Conservation (phyloP, 1,284 basidiomycete genomes). For the Gomphus bonarii region DNA sequence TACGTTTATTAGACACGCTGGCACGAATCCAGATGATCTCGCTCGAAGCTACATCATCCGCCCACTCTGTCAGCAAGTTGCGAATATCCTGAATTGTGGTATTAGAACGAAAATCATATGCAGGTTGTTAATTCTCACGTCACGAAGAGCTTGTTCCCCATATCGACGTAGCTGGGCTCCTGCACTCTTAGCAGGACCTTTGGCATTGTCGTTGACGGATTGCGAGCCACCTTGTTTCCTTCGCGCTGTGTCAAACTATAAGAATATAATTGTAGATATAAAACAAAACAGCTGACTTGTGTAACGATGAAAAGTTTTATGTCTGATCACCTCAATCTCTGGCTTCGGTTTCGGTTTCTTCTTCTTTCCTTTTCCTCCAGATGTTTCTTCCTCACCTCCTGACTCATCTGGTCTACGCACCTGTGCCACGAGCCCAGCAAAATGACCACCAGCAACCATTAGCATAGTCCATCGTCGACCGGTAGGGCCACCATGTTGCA, state of each 20-base stretch:
- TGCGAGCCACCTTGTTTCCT: conserved; percentile 97
- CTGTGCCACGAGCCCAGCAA: conserved; percentile 83
- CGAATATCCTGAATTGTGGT: conserved; percentile 63
- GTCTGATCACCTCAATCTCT: conserved; percentile 72
- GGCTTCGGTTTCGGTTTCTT: conserved; percentile 51
- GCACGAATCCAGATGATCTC: conserved; percentile 88
- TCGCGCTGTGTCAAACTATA: conserved; percentile 50
- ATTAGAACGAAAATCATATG: conserved; percentile 3
- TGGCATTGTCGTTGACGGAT: conserved; percentile 85
- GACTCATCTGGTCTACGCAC: conserved; percentile 45
- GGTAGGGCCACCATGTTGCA: conserved; percentile 52
- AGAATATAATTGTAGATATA: background rate
- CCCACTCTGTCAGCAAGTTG: conserved; percentile 71
- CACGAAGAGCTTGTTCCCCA: conserved; percentile 86
- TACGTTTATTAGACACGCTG: conserved; percentile 73
- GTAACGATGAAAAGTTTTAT: conserved; percentile 98
- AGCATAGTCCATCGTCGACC: conserved; percentile 87
- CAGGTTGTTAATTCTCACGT: conserved; percentile 41
- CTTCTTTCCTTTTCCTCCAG: conserved; percentile 29
- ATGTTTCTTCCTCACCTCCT: conserved; percentile 27
- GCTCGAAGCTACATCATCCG: conserved; percentile 69
- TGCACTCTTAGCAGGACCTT: conserved; percentile 88
- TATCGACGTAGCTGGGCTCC: conserved; percentile 92
- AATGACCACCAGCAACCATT: conserved; percentile 96
- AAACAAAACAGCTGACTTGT: conserved; percentile 52